Conservation (phyloP, 2,329 filamentous ascomycete species). For the Penicillium sp. region DNA sequence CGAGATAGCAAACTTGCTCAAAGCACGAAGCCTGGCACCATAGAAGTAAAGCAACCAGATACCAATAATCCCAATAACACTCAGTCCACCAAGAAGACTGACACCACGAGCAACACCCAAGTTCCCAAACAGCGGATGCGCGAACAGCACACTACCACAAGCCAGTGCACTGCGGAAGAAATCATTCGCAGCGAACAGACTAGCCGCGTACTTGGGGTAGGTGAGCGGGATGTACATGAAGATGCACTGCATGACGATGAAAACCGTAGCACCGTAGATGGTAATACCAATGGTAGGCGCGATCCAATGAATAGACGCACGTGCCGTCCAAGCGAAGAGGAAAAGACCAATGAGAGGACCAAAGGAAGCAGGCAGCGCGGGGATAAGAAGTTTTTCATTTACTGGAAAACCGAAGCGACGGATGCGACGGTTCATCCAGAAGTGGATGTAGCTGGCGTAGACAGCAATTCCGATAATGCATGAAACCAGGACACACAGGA, state of each 20-base stretch:
- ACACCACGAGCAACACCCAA: conserved; percentile 33
- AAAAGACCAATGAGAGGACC: conserved; percentile 60
- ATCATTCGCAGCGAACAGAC: conserved; percentile 39
- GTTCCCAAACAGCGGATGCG: conserved; percentile 33
- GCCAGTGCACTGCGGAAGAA: conserved; percentile 28
- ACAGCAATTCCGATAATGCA: conserved; percentile 52
- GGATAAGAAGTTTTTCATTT: conserved; percentile 54
- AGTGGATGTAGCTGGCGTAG: conserved; percentile 54
- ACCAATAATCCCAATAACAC: conserved; percentile 34
- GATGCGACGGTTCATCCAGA: conserved; percentile 53
- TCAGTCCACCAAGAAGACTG: conserved; percentile 38
- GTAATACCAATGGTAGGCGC: conserved; percentile 40
- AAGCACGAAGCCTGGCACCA: conserved; percentile 30
- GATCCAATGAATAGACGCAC: conserved; percentile 36
- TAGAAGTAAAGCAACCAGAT: conserved; percentile 34
- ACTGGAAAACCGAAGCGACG: conserved; percentile 48
- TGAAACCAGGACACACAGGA: conserved; percentile 59
- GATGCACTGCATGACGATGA: conserved; percentile 44
- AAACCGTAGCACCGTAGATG: conserved; percentile 38
- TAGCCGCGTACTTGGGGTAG: conserved; percentile 36
- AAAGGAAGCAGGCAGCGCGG: conserved; percentile 54
- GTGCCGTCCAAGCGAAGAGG: conserved; percentile 42
- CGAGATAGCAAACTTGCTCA: conserved; percentile 32
- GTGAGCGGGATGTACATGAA: conserved; percentile 40
- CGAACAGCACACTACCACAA: conserved; percentile 31